Base-by-base conservation (phyloP, 331 rosid genomes). In the Quercus lobata region DNA sequence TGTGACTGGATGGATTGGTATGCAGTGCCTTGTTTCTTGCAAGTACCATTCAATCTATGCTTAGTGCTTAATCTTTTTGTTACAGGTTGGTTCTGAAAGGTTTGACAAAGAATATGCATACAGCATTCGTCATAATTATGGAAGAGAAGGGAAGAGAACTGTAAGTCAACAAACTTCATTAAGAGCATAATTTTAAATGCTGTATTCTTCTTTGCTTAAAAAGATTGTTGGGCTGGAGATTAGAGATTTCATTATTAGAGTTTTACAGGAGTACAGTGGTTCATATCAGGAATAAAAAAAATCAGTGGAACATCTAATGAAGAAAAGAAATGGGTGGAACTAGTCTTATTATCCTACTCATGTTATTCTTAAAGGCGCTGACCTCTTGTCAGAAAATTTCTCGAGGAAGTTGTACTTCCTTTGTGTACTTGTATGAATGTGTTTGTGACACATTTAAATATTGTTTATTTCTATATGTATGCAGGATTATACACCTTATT, bases 51-150 rank as follows among this genome's bases (percentile, higher is more conserved):
- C 74, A 60, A 76, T 65, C 55, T 65, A 65, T 25, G 60, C 41
- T 71, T 58, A n/a, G 44, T 79, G 78, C 65, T 79, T 57, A 69
- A 55, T 88, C 77, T 75, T 82, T 65, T n/a, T 65, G 18, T 82
- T 76, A 69, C 80, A 93, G 99, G 89, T 93, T 89, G 98, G 98
- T 65, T 87, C 88, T 60, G 99, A 93, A 84, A 96, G 91, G 93
- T 93, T 96, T 79, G 98, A 93, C 85, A 93, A 93, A 87, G 94
- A 96, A 81, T 96, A 91, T 81, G 86, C 97, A 22, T 96, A 96
- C 81, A 53, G 81, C 87, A 85, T 93, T 72, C 94, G 97, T 73
- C 99, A 93, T 90, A 96, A 89, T 77, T 96, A 93, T 79, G 98
- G 98, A 78, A 86, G 83, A 82, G 98, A 96, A 85, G 98, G 98